A percentile compares a stretch with the other conserved stretches of the same genome.
These are phyloP conservation scores for Ogataea siamensis DNA, from an alignment of 805 yeast species.

Conservation along the genomic window DNA sequence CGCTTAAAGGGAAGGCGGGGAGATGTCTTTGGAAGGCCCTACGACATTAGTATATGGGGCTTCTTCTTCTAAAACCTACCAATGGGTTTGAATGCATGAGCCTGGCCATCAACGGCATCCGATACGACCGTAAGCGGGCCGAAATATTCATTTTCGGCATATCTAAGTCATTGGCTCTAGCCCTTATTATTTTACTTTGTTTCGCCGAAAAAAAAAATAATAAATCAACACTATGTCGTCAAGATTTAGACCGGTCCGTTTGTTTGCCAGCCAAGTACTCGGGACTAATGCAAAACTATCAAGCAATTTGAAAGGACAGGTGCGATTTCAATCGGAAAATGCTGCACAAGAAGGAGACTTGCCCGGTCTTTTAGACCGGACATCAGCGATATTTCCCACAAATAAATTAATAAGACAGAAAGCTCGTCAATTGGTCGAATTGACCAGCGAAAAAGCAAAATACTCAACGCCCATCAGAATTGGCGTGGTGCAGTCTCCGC, in stretches of 20 bases:
- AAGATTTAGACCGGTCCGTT: conserved; percentile 1
- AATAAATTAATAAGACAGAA: conserved; percentile 15
- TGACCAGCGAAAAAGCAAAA: conserved; percentile 1
- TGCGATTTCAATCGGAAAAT: conserved; percentile 1
- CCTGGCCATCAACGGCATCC: too few relatives aligned
- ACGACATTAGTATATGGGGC: conserved; percentile 1
- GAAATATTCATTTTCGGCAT: too few relatives aligned
- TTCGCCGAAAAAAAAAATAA: conserved; percentile 1
- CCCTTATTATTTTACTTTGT: too few relatives aligned
- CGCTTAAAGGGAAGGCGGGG: conserved; percentile 53
- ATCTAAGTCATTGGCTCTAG: too few relatives aligned
- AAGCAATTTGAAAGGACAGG: too few relatives aligned
- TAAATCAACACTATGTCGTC: conserved; percentile 4
- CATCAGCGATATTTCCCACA: conserved; percentile 16
- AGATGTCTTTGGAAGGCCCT: conserved; percentile 48
- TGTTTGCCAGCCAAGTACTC: too few relatives aligned
- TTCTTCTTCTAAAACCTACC: conserved; percentile 36
- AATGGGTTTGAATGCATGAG: conserved; percentile 49
- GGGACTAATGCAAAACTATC: too few relatives aligned
- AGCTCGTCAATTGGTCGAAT: conserved; percentile 16
- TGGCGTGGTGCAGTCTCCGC: conserved; percentile 29
- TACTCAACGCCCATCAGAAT: conserved; percentile 20
- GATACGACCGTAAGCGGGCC: too few relatives aligned
- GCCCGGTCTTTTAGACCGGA: conserved; percentile 12
- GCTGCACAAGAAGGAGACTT: neutral